Percentiles rank a stretch among this genome's conserved stretches.
phyloP scores from a whole-genome alignment of 208 protist genomes.

The Leishmania turanica region DNA sequence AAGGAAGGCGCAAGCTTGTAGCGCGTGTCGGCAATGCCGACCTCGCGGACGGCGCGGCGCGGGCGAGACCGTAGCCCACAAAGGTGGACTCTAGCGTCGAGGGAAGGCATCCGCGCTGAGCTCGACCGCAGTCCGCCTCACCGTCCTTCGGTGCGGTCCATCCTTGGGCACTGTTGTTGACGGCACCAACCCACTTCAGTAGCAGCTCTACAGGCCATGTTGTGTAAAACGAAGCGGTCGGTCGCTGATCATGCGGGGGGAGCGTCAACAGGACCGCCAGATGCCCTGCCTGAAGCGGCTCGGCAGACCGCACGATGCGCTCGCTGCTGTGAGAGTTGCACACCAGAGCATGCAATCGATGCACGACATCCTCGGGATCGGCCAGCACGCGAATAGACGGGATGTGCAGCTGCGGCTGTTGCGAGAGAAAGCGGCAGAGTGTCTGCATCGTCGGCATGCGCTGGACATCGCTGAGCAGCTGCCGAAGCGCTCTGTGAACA shows the following conservation, averaged over 20 bases:
- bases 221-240: neutral
- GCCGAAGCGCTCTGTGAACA: constrained; percentile 15
- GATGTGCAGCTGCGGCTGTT: constrained; percentile 27
- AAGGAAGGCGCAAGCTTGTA: neutral
- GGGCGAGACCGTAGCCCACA: constrained; percentile 11
- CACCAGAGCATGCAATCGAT: constrained; percentile 2
- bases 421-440: constrained; percentile 11
- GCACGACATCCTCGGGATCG: constrained; percentile 12
- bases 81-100: constrained; percentile 15
- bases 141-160: neutral
- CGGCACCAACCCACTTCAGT: constrained; percentile 12
- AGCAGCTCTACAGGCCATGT: constrained; percentile 24
- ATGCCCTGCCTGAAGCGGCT: neutral
- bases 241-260: neutral
- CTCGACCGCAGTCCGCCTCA: neutral
- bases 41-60: neutral
- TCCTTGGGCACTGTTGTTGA: neutral
- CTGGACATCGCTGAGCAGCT: constrained; percentile 22
- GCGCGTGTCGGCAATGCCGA: neutral
- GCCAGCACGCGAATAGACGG: constrained; percentile 19
- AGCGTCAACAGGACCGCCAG: neutral
- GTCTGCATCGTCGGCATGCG: constrained; percentile 28
- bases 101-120: constrained; percentile 1
- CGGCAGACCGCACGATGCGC: too few relatives aligned
- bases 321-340: neutral